Evolutionary conservation across 2,329 filamentous ascomycete genomes (phyloP).

Genomic region (Aspergillus fructus): DNA sequence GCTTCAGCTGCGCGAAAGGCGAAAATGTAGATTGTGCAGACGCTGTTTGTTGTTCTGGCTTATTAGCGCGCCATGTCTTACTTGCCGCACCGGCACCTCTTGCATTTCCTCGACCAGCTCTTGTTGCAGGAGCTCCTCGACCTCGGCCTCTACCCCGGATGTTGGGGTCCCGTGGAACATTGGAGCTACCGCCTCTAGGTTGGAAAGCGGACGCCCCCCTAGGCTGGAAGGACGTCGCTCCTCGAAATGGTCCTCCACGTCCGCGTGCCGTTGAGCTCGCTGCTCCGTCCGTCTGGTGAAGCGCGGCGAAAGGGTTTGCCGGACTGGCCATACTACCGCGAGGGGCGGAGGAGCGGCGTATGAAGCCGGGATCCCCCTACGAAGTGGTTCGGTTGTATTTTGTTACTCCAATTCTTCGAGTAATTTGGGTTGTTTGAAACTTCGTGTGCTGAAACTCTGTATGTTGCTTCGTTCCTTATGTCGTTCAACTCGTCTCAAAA

Average conservation of each 20-base stretch:
- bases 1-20: constrained; percentile 27
- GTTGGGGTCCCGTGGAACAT: constrained; percentile 17
- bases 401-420: neutral
- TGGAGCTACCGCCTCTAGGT: constrained; percentile 16
- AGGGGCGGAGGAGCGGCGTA: constrained; percentile 22
- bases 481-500: neutral
- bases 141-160: constrained; percentile 25
- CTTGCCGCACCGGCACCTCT: constrained; percentile 17
- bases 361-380: constrained; percentile 15
- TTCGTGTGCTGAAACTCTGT: neutral
- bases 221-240: constrained; percentile 17
- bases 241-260: constrained; percentile 21
- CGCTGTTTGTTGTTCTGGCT: constrained; percentile 13
- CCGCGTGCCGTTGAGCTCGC: constrained; percentile 25
- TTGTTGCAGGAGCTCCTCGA: constrained; percentile 16
- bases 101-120: constrained; percentile 19
- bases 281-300: constrained; percentile 27
- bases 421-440: neutral
- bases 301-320: constrained; percentile 28
- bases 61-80: constrained; percentile 20
- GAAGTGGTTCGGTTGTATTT: neutral
- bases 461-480: neutral
- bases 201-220: constrained; percentile 10
- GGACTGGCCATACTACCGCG: constrained; percentile 33
- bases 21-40: constrained; percentile 14